These are phyloP conservation scores for Cunninghamia lanceolata DNA, from an alignment of 75 land plant species.

Conservation along the genomic window DNA sequence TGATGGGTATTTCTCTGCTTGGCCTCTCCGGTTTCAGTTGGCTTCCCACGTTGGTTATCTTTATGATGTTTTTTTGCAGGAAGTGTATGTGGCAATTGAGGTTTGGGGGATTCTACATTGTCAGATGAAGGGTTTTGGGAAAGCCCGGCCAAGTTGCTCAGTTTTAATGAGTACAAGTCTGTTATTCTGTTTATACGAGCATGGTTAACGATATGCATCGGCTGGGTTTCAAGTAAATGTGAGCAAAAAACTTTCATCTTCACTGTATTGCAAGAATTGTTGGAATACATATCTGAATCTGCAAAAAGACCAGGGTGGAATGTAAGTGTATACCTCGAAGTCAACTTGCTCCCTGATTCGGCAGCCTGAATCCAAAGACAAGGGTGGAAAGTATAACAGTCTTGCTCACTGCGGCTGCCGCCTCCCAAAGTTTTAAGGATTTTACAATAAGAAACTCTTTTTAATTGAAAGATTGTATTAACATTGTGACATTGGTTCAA, in stretches of 20 bases:
- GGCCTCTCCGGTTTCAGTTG: neutral
- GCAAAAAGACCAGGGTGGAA: neutral
- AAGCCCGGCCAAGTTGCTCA: neutral
- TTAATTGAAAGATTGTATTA: too few relatives aligned
- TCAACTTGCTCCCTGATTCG: too few relatives aligned
- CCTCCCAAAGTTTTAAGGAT: too few relatives aligned
- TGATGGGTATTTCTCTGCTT: neutral
- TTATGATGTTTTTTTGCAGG: neutral
- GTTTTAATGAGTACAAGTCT: neutral
- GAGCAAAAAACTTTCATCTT: neutral
- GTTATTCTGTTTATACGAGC: neutral
- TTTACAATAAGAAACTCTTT: too few relatives aligned
- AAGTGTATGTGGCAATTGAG: neutral
- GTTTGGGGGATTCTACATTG: neutral
- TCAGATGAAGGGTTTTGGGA: neutral
- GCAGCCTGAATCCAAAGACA: too few relatives aligned
- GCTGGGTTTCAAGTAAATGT: neutral
- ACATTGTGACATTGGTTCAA: too few relatives aligned
- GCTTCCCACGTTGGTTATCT: neutral
- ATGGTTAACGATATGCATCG: neutral
- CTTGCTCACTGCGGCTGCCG: too few relatives aligned
- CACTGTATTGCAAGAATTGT: neutral
- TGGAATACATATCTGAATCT: neutral
- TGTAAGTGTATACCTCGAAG: neutral
- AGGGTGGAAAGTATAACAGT: too few relatives aligned